Base-by-base conservation (phyloP, 306 rosid genomes). In the Prunus mongolica region DNA sequence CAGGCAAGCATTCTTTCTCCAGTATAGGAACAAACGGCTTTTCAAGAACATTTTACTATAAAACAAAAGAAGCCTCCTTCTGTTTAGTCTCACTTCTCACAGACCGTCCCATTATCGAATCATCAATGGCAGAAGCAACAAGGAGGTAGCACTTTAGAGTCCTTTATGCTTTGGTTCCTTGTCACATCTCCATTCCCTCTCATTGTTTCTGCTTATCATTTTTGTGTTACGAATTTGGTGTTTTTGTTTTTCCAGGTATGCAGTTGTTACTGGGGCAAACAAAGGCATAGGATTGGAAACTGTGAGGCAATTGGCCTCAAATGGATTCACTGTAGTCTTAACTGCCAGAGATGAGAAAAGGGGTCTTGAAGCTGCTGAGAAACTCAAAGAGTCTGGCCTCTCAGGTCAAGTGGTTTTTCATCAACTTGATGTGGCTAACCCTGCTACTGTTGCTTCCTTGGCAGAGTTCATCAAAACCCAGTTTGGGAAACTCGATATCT, bases 361-460 rank as follows among this genome's bases (percentile, higher is more conserved):
- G 8, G 84, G 87, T 47, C 64, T 76, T 61, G 73, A 80, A 73
- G 87, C 84, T 18, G 45, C 68, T 63, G 75, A 73, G 3, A 66
- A 69, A 27, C 50, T 84, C 14, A 52, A 25, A 57, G 25, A 55
- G 6, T 19, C 19, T 46, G 80, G 75, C 24, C 20, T 65, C 41
- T 49, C 81, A 7, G 78, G 68, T 0, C 67, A 55, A 27, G 62
- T 83, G 9, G 19, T 71, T 64, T 84, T 74, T 71, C 83, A 80
- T 80, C 77, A 74, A 69, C 84, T 84, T 11, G 87, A 80, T 77
- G 84, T 84, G 50, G 34, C 63, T 8, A 41, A 77, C 15, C 77
- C 87, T 67, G 8, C 71, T 11, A 73, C 76, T 18, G 44, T 78
- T 56, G 60, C 75, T 65, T 74, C 76, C 18, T 60, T 78, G 22